Evolutionary conservation across 2,329 filamentous ascomycete genomes (phyloP), one percentile per base, ranked within the genome.

Genomic region (Hypoxylon sp.): DNA sequence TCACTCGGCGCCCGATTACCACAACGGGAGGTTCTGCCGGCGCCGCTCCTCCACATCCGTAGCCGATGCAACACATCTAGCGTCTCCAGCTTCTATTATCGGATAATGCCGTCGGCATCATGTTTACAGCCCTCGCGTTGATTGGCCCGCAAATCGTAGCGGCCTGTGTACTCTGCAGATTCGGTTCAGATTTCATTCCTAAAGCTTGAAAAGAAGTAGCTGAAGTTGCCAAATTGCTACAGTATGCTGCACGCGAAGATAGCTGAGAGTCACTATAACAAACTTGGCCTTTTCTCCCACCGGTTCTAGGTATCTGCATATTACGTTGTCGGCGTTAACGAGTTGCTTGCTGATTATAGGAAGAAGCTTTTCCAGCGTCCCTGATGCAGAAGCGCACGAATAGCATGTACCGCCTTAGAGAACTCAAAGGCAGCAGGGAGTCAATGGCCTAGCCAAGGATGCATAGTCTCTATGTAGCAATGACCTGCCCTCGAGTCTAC

Each of bases 11-110:
- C 20, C 40, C 29, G 26, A 51, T 62, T 65, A 43, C 63, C 53
- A 45, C 48, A 65, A 63, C 41, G 31, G 58, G 63, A 49, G 31
- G 24, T 49, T 56, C 35, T 51, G 26, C 60, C 63, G 63, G 55
- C 51, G 33, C 35, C 33, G 57, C 26, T 47, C 35, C 37, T 46
- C 31, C 37, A 54, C 31, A 50, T 21, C 33, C 29, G 41, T 42
- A 13, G 47, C 27, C 60, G 33, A 62, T 65, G 60, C 60, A 60
- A 63, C 63, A 45, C 48, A 46, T 48, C 38, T 37, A 49, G 46
- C 26, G 37, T 52, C 41, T n/a, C 31, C 43, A 52, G 40, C 53
- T 65, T 26, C 60, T 50, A 13, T 54, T 54, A 50, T 61, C 38
- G 55, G 51, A 9, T 23, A 24, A 42, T 48, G 41, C 55, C 52